phyloP scores from a whole-genome alignment of 441 rosid species.

The Gossypium schwendimanii region DNA sequence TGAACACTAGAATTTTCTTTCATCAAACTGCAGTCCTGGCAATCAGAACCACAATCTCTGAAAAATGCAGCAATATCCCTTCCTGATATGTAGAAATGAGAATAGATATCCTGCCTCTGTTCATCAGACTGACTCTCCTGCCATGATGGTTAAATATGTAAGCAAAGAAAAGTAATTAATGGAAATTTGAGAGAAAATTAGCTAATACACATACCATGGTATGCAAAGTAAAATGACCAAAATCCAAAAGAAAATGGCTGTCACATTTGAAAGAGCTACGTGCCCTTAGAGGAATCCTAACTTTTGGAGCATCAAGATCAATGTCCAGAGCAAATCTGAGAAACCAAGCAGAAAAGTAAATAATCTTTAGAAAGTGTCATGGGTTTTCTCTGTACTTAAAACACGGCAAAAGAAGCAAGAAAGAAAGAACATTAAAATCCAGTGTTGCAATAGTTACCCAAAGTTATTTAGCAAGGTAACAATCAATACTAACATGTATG shows the following conservation, averaged over 20 bases:
- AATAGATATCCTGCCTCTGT: constrained; percentile 76
- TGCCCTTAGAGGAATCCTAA: constrained; percentile 80
- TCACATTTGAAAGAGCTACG: constrained; percentile 56
- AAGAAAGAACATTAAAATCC: background rate
- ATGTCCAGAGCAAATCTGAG: constrained; percentile 96
- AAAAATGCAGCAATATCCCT: constrained; percentile 97
- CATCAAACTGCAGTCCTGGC: constrained; percentile 36
- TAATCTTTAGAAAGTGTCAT: background rate
- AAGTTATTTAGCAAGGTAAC: background rate
- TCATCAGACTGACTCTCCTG: constrained; percentile 79
- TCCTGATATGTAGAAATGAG: constrained; percentile 89
- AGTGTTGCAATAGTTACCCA: background rate
- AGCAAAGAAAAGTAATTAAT: constrained; percentile 20
- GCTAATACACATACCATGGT: constrained; percentile 54
- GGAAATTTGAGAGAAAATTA: constrained; percentile 16
- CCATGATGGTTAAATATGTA: constrained; percentile 21
- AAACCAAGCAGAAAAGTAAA: constrained; percentile 22
- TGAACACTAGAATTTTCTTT: constrained; percentile 36
- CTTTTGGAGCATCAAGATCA: constrained; percentile 98
- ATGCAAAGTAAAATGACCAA: constrained; percentile 89
- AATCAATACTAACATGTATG: background rate
- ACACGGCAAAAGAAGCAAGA: background rate
- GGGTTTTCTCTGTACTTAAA: background rate
- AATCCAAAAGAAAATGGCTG: constrained; percentile 88
- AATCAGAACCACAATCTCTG: constrained; percentile 55